Conservation (phyloP, 2,329 filamentous ascomycete genomes). For the Fusarium keratoplasticum region DNA sequence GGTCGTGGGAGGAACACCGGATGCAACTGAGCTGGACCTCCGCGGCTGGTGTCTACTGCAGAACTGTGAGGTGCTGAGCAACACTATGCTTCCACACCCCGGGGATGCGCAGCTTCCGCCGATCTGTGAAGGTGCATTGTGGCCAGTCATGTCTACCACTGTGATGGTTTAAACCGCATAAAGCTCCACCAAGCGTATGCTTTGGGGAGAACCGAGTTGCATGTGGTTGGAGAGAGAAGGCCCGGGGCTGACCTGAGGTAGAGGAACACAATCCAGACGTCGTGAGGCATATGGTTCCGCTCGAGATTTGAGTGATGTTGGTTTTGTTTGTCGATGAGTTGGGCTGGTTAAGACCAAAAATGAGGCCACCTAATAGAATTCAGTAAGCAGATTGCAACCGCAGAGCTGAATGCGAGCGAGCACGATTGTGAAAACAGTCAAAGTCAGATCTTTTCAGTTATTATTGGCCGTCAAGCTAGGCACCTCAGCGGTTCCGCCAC, state of each 20-base stretch:
- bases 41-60: conserved; percentile 27
- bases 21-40: neutral
- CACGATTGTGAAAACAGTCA: conserved; percentile 13
- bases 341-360: neutral
- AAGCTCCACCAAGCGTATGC: conserved; percentile 13
- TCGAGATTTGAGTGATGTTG: neutral
- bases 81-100: conserved; percentile 22
- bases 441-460: conserved; percentile 84
- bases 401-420: neutral
- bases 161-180: conserved; percentile 11
- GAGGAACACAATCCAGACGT: neutral
- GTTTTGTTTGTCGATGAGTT: neutral
- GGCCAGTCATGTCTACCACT: conserved; percentile 29
- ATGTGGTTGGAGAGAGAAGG: neutral
- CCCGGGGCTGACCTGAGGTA: neutral
- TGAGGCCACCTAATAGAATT: conserved; percentile 2
- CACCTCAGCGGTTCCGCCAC: conserved; percentile 62
- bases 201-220: conserved; percentile 1
- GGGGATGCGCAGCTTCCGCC: conserved; percentile 29
- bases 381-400: conserved; percentile 14
- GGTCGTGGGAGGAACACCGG: neutral
- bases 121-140: conserved; percentile 18
- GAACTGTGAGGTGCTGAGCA: conserved; percentile 22
- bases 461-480: conserved; percentile 61
- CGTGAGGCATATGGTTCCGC: neutral